phyloP scores from a whole-genome alignment of 805 yeast species.

The Pichia occidentalis region DNA sequence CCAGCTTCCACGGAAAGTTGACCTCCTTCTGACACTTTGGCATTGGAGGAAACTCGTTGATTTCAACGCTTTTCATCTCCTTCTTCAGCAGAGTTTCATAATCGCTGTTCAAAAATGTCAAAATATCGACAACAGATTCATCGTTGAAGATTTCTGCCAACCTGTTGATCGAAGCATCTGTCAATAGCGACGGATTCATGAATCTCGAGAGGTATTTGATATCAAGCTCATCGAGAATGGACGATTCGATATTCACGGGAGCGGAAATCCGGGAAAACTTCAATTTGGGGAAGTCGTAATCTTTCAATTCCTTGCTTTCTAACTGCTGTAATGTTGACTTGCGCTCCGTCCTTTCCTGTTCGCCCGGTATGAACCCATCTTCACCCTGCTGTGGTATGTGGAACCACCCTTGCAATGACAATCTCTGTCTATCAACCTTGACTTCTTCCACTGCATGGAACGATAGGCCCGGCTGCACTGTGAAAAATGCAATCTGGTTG shows the following conservation, averaged over 20 bases:
- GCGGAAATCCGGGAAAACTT: constrained; percentile 24
- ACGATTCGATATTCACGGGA: constrained; percentile 15
- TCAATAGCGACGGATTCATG: constrained; percentile 49
- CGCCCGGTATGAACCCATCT: constrained; percentile 75
- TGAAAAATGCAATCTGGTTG: constrained; percentile 93
- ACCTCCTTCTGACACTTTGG: constrained; percentile 55
- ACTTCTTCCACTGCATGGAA: constrained; percentile 99
- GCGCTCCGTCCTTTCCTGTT: constrained; percentile 71
- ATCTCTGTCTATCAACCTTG: constrained; percentile 78
- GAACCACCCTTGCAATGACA: constrained; percentile 98
- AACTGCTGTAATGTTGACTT: constrained; percentile 72
- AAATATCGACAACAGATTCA: constrained; percentile 64
- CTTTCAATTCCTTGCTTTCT: constrained; percentile 69
- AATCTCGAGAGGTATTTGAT: constrained; percentile 42
- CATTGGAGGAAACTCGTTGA: constrained; percentile 44
- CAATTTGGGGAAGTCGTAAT: constrained; percentile 75
- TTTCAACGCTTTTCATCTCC: constrained; percentile 49
- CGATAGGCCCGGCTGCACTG: constrained; percentile 91
- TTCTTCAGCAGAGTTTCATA: constrained; percentile 42
- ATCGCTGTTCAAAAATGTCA: constrained; percentile 52
- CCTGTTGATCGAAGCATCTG: constrained; percentile 30
- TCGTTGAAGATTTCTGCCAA: constrained; percentile 51
- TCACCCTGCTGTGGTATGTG: constrained; percentile 95
- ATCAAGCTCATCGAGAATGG: constrained; percentile 38
- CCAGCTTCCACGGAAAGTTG: constrained; percentile 75